Evolutionary conservation across 2,329 filamentous ascomycete genomes (phyloP).

Genomic region (Fusarium robinianum): DNA sequence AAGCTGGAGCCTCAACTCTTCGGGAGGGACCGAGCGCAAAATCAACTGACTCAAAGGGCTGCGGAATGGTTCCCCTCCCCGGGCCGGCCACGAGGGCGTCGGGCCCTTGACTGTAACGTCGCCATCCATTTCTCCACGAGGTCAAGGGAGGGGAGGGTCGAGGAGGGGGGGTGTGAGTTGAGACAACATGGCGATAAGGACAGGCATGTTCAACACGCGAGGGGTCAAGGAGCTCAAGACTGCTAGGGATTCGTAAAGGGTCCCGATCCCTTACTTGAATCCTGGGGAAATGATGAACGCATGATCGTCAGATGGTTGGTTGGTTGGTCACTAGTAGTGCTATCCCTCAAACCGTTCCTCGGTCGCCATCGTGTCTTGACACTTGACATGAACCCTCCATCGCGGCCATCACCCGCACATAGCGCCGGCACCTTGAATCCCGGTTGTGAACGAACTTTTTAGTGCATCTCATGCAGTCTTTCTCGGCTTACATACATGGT

Average conservation of each 20-base stretch:
- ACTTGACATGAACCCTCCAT: conserved; percentile 35
- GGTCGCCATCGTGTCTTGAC: conserved; percentile 24
- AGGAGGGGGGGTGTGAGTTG: too few species aligned
- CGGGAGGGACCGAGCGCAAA: background rate
- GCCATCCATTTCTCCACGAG: too few species aligned
- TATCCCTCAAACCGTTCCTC: conserved; percentile 10
- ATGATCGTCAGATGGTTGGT: conserved; percentile 23
- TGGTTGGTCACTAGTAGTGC: too few species aligned
- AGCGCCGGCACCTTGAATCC: conserved; percentile 27
- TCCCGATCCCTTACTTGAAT: too few species aligned
- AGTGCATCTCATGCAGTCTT: conserved; percentile 13
- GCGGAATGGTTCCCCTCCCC: conserved; percentile 6
- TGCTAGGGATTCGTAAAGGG: too few species aligned
- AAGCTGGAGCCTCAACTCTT: conserved; percentile 29
- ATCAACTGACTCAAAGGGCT: conserved; percentile 6
- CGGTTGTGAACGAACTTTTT: conserved; percentile 15
- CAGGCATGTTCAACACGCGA: too few species aligned
- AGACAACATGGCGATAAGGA: too few species aligned
- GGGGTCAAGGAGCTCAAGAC: too few species aligned
- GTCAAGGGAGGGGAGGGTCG: too few species aligned
- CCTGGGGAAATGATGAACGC: conserved; percentile 11
- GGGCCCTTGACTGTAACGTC: background rate
- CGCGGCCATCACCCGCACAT: conserved; percentile 18
- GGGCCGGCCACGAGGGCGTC: conserved; percentile 11
- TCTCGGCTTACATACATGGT: too few species aligned